Percentiles rank a stretch among this genome's conserved stretches.
These are phyloP conservation scores for Ulota crispa DNA, from an alignment of 225 moss, liverwort and hornwort genomes.

Conservation along the genomic window DNA sequence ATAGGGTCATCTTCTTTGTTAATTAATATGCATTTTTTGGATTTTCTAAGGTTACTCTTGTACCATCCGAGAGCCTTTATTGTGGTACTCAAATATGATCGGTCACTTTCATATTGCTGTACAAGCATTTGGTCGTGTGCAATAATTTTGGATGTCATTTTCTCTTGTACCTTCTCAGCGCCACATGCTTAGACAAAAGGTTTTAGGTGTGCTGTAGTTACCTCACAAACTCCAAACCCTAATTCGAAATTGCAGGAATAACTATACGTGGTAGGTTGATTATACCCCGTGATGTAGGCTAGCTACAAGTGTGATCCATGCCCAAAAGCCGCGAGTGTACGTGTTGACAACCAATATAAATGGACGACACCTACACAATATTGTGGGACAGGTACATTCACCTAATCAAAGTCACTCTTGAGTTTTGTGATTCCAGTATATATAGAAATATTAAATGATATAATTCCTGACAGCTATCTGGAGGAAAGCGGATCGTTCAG, in stretches of 20 bases:
- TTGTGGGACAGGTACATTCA: not conserved
- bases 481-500: constrained; percentile 14
- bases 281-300: not conserved
- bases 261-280: not conserved
- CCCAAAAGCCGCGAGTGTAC: constrained; percentile 9
- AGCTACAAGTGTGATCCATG: constrained; percentile 9
- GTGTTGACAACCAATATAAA: not conserved
- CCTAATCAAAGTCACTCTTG: not conserved
- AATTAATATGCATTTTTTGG: no score
- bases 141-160: no score
- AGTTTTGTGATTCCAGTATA: not conserved
- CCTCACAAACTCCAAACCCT: not conserved
- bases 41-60: no score
- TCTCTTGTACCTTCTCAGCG: no score
- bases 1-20: no score
- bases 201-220: no score
- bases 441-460: not conserved
- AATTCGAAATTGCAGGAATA: not conserved
- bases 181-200: no score
- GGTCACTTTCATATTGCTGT: no score
- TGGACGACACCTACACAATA: not conserved
- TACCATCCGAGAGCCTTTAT: no score
- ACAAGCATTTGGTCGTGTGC: no score
- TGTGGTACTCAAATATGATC: no score
- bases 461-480: constrained; percentile 10